Evolutionary conservation across 768 basidiomycete species (phyloP).

Genomic region (Fomitopsis pulvina): DNA sequence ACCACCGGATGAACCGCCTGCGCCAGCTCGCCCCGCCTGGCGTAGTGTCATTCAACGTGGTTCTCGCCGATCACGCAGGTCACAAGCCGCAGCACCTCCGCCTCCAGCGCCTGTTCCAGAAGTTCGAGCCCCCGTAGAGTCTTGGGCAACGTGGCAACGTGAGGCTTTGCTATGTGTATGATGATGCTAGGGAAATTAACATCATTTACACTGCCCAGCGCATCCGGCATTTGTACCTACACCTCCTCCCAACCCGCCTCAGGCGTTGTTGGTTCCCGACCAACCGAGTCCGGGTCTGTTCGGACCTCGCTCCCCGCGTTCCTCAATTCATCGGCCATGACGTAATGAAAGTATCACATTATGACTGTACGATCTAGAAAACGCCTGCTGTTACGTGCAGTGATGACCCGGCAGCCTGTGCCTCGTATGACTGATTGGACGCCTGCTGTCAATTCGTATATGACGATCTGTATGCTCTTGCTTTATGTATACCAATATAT

Average conservation of each 20-base stretch:
- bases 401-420: no score
- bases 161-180: slow-evolving; percentile 11
- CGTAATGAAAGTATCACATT: no score
- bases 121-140: slow-evolving; percentile 19
- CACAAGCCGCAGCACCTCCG: slow-evolving; percentile 10
- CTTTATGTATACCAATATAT: no score
- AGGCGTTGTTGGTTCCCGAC: slow-evolving; percentile 52
- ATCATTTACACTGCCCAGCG: background rate
- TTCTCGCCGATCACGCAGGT: slow-evolving; percentile 8
- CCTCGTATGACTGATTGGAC: no score
- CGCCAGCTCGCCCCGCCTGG: slow-evolving; percentile 53
- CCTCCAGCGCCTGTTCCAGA: slow-evolving; percentile 18
- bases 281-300: slow-evolving; percentile 62
- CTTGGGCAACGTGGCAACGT: slow-evolving; percentile 41
- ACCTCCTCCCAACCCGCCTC: slow-evolving; percentile 51
- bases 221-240: slow-evolving; percentile 35
- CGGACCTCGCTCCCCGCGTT: slow-evolving; percentile 65
- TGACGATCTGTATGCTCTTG: no score
- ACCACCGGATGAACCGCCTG: slow-evolving; percentile 35
- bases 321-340: slow-evolving; percentile 5
- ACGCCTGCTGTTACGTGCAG: no score
- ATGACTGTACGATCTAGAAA: no score
- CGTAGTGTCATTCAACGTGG: slow-evolving; percentile 38
- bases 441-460: no score
- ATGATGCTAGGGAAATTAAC: background rate